Evolutionary conservation across 2,329 filamentous ascomycete genomes (phyloP).

Genomic region (Fusarium sp.): DNA sequence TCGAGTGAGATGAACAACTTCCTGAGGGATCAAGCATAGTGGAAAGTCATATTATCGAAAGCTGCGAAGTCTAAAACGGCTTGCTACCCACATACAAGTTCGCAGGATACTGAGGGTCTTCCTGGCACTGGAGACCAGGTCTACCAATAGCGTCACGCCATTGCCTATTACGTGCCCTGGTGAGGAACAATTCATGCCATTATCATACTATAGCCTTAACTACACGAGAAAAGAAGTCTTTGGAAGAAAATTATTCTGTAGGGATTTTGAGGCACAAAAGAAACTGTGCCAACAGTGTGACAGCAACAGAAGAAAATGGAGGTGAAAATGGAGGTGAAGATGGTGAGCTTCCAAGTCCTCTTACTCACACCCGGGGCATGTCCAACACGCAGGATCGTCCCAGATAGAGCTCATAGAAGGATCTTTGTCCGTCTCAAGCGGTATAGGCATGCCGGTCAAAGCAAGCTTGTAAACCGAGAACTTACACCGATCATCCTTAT

Average conservation of each 20-base stretch:
- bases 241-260: not conserved
- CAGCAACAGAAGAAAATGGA: fast-evolving
- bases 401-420: not conserved
- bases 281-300: not conserved
- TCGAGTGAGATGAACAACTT: not conserved
- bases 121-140: fast-evolving
- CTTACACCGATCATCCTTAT: conserved; percentile 7
- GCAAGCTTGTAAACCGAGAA: not conserved
- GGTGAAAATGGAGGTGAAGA: not conserved
- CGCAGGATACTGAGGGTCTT: fast-evolving
- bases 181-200: not conserved
- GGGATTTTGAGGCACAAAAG: not conserved
- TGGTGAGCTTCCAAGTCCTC: fast-evolving
- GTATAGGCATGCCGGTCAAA: not conserved
- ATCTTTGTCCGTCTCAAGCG: not conserved
- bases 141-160: fast-evolving
- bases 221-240: not conserved
- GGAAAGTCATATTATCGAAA: fast-evolving
- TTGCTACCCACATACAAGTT: fast-evolving
- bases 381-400: conserved; percentile 14
- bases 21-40: not conserved
- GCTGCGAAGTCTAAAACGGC: fast-evolving
- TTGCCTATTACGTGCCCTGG: fast-evolving
- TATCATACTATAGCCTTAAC: not conserved
- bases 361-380: conserved; percentile 10